Evolutionary conservation across 1,284 basidiomycete genomes (phyloP).

Genomic region (Xerocomus cyaneibrunnescens): DNA sequence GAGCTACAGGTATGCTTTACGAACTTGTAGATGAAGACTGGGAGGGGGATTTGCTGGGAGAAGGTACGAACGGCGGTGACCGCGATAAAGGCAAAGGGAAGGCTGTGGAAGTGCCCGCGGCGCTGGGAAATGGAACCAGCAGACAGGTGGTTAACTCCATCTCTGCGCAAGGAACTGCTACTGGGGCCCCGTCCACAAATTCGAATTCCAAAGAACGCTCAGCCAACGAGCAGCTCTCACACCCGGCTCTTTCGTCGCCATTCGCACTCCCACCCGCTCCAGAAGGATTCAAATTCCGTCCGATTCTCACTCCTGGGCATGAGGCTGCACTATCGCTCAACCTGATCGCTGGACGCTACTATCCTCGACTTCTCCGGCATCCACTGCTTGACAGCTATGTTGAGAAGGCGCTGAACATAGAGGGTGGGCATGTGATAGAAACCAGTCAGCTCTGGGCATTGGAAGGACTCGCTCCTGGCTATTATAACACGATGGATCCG

Average conservation of each 20-base stretch:
- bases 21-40: slow-evolving; percentile 73
- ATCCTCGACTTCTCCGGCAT: slow-evolving; percentile 63
- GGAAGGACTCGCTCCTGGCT: slow-evolving; percentile 64
- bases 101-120: slow-evolving; percentile 22
- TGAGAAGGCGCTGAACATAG: slow-evolving; percentile 36
- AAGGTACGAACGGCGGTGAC: neutral
- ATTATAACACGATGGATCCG: slow-evolving; percentile 64
- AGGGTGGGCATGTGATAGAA: slow-evolving; percentile 39
- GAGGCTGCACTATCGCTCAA: slow-evolving; percentile 66
- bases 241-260: slow-evolving; percentile 37
- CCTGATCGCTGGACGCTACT: slow-evolving; percentile 72
- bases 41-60: slow-evolving; percentile 43
- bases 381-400: slow-evolving; percentile 50
- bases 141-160: slow-evolving; percentile 14
- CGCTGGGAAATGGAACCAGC: slow-evolving; percentile 2
- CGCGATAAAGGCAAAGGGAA: slow-evolving; percentile 33
- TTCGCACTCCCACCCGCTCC: slow-evolving; percentile 62
- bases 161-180: slow-evolving; percentile 16
- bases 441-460: slow-evolving; percentile 59
- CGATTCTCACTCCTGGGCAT: slow-evolving; percentile 58
- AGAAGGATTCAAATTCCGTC: slow-evolving; percentile 63
- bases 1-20: slow-evolving; percentile 66
- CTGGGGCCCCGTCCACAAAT: slow-evolving; percentile 10
- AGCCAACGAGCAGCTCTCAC: slow-evolving; percentile 39
- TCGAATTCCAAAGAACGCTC: slow-evolving; percentile 19